Base-by-base conservation (phyloP, 2,329 filamentous ascomycete species). In the Verticillium zaregamsianum region DNA sequence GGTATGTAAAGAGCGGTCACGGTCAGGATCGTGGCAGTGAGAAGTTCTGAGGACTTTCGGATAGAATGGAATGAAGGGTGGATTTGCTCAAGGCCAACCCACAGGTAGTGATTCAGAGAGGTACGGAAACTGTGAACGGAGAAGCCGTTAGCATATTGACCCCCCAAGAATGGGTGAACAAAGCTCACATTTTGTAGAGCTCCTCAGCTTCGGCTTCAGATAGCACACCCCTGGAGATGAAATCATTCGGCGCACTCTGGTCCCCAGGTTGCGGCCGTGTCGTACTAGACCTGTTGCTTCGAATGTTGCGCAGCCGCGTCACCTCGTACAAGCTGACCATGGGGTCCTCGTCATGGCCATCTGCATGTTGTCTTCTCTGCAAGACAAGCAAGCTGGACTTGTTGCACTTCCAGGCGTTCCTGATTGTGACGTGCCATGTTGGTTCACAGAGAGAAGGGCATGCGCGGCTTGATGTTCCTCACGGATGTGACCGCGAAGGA, bases 1-100 rank as follows among this genome's bases (percentile, higher is more conserved):
- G 84, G 82, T 49, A 86, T 82, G 68, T 88, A 85, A 3, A 88
- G 75, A 0, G 85, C 83, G 2, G 85, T 80, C 6, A 88, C 84
- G 0, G 84, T 82, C 55, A 86, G 76, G 55, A 88, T 82, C 2
- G 83, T 82, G 8, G 82, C 80, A 1, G 83, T 81, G n/a, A 88
- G 75, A 14, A 87, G 71, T 1, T 81, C 79, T 1, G 85, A 88
- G 11, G 82, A 80, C 57, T 80, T 77, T 49, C 85, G 79, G 15
- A 86, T 78, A 1, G 80, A 80, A 5, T 75, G 75, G 52, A 86
- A 69, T 59, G 78, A 77, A 14, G 73, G 72, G 66, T 84, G 80
- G 28, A 80, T 76, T 9, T 83, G 72, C 45, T 81, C 78, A 54
- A 83, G 78, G 5, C 80, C 80, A 59, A 78, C 80, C 79, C 80